phyloP scores from a whole-genome alignment of 208 protist species.

The Phytomonas sp. region DNA sequence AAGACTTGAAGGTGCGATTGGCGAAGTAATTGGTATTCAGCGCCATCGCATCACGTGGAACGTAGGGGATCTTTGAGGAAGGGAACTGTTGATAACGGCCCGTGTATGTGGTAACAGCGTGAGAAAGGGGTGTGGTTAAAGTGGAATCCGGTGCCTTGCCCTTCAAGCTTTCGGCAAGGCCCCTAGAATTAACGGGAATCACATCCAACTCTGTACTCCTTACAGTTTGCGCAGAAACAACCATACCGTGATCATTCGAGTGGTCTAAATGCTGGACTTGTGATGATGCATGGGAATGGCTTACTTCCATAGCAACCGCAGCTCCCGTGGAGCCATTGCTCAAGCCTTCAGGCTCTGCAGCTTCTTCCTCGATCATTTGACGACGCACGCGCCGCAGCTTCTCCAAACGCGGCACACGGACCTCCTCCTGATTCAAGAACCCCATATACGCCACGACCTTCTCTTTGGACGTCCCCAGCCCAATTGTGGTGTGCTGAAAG shows the following conservation, averaged over 20 bases:
- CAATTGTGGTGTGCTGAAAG: conserved; percentile 34
- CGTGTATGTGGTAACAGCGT: background rate
- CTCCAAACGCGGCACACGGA: conserved; percentile 22
- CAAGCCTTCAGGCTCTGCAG: background rate
- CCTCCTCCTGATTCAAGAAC: conserved; percentile 33
- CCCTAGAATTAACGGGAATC: background rate
- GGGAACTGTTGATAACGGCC: conserved; percentile 9
- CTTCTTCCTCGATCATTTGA: conserved; percentile 22
- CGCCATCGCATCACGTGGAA: conserved; percentile 31
- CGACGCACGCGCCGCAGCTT: conserved; percentile 25
- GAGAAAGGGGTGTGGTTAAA: background rate
- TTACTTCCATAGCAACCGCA: background rate
- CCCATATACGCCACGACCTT: conserved; percentile 44
- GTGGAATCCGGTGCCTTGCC: background rate
- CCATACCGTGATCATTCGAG: background rate
- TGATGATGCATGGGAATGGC: background rate
- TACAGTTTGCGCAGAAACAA: background rate
- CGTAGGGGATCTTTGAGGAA: conserved; percentile 21
- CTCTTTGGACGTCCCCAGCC: conserved; percentile 49
- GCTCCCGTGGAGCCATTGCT: background rate
- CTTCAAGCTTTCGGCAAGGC: background rate
- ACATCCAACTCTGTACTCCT: background rate
- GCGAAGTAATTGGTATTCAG: conserved; percentile 42
- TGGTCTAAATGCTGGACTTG: background rate
- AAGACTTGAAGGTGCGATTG: conserved; percentile 27